phyloP scores from a whole-genome alignment of 73 alveolate species.

The Breviolum minutum region DNA sequence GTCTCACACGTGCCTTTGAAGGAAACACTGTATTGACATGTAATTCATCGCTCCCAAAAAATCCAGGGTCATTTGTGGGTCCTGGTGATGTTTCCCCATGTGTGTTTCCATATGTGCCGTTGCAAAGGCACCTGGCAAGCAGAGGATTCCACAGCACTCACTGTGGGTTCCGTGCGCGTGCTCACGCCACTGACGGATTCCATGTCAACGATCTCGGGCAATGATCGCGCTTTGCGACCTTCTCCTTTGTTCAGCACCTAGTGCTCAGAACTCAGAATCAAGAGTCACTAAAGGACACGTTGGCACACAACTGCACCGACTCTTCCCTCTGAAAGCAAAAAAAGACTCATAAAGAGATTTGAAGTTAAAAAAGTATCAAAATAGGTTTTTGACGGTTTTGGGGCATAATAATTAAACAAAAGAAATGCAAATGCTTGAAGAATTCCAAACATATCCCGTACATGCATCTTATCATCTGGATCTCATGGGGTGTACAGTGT shows the following conservation, averaged over 20 bases:
- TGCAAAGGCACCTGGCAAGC: constrained; percentile 40
- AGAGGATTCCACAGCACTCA: constrained; percentile 53
- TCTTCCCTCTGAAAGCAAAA: too few relatives aligned
- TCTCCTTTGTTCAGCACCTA: constrained; percentile 42
- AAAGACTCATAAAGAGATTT: neutral
- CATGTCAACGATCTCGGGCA: constrained; percentile 83
- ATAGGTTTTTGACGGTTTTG: too few relatives aligned
- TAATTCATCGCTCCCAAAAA: too few relatives aligned
- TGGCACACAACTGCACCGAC: too few relatives aligned
- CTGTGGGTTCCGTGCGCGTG: constrained; percentile 76
- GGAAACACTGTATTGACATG: too few relatives aligned
- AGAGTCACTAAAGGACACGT: too few relatives aligned
- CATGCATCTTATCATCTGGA: too few relatives aligned
- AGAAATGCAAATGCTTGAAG: neutral
- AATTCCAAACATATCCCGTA: neutral
- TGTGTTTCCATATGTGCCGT: neutral
- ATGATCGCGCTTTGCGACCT: neutral
- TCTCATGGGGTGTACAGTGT: too few relatives aligned
- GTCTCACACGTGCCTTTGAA: neutral
- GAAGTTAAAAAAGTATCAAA: neutral
- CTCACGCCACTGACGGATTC: constrained; percentile 73
- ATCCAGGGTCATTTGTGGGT: too few relatives aligned
- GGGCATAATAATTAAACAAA: too few relatives aligned
- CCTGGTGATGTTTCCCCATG: too few relatives aligned
- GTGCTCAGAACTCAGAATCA: neutral